Evolutionary conservation across 2,329 filamentous ascomycete genomes (phyloP).

Genomic region (Cytospora piceae): DNA sequence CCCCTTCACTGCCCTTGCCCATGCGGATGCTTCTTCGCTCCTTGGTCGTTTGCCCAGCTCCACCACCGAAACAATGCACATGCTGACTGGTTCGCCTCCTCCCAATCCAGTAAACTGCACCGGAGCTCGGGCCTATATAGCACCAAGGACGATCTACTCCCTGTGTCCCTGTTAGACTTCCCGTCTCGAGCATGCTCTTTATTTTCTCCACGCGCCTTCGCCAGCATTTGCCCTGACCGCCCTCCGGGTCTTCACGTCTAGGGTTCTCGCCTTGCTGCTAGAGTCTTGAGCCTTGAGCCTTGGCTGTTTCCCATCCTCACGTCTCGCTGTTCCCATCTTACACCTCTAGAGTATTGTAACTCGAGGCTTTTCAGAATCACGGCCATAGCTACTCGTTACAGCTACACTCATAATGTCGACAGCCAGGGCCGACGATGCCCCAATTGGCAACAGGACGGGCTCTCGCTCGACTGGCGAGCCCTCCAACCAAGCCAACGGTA

Average conservation of each 20-base stretch:
- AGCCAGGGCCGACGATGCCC: slow-evolving; percentile 5
- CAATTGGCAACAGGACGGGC: slow-evolving; percentile 4
- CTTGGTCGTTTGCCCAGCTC: slow-evolving; percentile 11
- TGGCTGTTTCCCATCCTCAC: slow-evolving; percentile 14
- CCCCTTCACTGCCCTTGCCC: not conserved
- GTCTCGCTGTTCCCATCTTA: not conserved
- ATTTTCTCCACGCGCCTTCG: slow-evolving; percentile 13
- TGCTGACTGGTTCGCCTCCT: slow-evolving; percentile 13
- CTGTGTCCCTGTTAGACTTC: slow-evolving; percentile 4
- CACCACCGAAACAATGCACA: slow-evolving; percentile 10
- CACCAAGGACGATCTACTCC: slow-evolving; percentile 14
- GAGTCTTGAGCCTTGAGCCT: slow-evolving; percentile 12
- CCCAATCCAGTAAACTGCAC: slow-evolving; percentile 13
- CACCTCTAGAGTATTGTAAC: slow-evolving; percentile 1
- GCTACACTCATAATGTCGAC: slow-evolving; percentile 14
- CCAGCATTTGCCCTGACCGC: slow-evolving; percentile 17
- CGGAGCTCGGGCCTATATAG: slow-evolving; percentile 17
- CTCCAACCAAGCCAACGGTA: not conserved
- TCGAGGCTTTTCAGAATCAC: not conserved
- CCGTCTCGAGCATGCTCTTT: slow-evolving; percentile 16
- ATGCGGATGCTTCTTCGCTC: slow-evolving; percentile 6
- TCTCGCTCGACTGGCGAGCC: slow-evolving; percentile 14
- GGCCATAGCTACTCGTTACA: not conserved
- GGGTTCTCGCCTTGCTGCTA: slow-evolving; percentile 14
- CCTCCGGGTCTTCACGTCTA: slow-evolving; percentile 10